phyloP scores from a whole-genome alignment of 2,329 filamentous ascomycete genomes.

The Ophiobolus disseminans region DNA sequence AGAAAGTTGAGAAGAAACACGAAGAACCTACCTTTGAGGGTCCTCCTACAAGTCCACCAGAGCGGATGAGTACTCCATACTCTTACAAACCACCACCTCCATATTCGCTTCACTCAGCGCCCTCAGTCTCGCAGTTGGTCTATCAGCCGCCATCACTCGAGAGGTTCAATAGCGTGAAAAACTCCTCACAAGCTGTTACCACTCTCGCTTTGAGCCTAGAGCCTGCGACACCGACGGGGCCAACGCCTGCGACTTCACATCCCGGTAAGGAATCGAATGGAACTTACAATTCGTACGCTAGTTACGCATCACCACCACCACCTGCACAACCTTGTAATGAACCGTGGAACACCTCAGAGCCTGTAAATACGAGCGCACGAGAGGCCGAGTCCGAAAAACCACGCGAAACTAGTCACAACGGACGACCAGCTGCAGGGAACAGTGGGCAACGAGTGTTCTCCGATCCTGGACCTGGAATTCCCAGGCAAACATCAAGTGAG shows the following conservation, averaged over 20 bases:
- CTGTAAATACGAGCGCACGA: neutral
- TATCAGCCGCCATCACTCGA: slow-evolving; percentile 5
- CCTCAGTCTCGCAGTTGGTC: slow-evolving; percentile 2
- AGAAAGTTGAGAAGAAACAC: neutral
- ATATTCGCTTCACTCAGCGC: slow-evolving; percentile 3
- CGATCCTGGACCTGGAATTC: neutral
- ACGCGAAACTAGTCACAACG: neutral
- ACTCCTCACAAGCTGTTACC: slow-evolving; percentile 1
- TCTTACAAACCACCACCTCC: slow-evolving; percentile 5
- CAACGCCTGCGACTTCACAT: slow-evolving; percentile 1
- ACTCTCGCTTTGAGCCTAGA: slow-evolving; percentile 3
- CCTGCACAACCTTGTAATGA: neutral
- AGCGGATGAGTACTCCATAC: slow-evolving; percentile 1
- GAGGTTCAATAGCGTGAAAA: slow-evolving; percentile 4
- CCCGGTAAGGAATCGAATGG: neutral
- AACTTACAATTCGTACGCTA: neutral
- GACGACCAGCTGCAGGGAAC: neutral
- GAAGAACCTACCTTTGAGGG: neutral
- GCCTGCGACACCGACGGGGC: neutral
- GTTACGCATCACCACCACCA: neutral
- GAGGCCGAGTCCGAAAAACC: neutral
- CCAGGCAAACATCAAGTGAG: neutral
- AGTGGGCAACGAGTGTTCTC: slow-evolving; percentile 2
- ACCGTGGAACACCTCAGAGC: neutral
- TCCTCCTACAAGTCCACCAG: neutral